Evolutionary conservation across 805 yeast genomes (phyloP).

Genomic region (Wickerhamomyces subpelliculosus): DNA sequence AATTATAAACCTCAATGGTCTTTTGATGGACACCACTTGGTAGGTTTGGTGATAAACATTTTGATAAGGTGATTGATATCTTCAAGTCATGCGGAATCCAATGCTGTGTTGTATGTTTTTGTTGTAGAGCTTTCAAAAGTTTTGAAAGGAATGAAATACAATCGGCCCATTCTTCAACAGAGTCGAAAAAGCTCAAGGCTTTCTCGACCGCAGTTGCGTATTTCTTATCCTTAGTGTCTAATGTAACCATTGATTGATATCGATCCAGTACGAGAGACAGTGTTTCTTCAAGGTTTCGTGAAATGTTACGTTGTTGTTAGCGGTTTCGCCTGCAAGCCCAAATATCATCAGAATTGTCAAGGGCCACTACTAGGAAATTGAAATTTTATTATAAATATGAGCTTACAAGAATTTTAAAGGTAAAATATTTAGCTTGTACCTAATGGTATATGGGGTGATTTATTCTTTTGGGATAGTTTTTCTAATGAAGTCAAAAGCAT

Average conservation of each 20-base stretch:
- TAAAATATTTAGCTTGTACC: neutral
- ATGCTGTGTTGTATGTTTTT: constrained; percentile 32
- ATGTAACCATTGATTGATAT: no score
- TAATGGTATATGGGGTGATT: no score
- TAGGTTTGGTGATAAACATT: constrained; percentile 70
- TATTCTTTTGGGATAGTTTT: constrained; percentile 14
- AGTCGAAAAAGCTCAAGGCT: constrained; percentile 68
- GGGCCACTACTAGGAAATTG: neutral
- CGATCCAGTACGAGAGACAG: no score
- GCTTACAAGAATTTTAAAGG: neutral
- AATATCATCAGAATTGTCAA: no score
- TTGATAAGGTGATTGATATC: constrained; percentile 66
- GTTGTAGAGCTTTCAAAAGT: constrained; percentile 63
- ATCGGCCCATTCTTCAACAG: constrained; percentile 96
- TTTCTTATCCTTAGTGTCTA: constrained; percentile 61
- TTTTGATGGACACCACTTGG: constrained; percentile 97
- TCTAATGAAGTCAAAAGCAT: constrained; percentile 41
- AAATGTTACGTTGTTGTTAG: no score
- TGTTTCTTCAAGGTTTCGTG: no score
- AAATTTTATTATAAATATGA: neutral
- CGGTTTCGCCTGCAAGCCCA: neutral
- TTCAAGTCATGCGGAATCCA: constrained; percentile 64
- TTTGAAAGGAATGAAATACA: constrained; percentile 84
- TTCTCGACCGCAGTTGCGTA: constrained; percentile 62
- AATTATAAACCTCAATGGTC: constrained; percentile 68